A percentile compares a stretch with the other conserved stretches of the same genome.
These are phyloP conservation scores for Saccharomycopsis lassenensis DNA, from an alignment of 805 yeast species.

Conservation along the genomic window DNA sequence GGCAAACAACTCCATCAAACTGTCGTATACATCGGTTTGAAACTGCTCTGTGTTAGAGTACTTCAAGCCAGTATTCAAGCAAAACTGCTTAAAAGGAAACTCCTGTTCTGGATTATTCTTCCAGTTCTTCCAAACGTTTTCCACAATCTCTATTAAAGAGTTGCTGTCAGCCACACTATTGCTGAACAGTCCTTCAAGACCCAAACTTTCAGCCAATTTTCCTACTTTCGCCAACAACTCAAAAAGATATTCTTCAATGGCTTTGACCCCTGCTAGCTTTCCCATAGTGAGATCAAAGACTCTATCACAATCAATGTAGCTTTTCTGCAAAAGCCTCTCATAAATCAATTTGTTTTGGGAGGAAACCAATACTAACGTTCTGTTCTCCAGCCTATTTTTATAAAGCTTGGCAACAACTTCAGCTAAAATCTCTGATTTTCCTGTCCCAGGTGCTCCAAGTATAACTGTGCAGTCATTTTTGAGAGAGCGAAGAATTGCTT, in stretches of 20 bases:
- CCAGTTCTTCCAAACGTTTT: conserved; percentile 10
- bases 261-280: conserved; percentile 18
- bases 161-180: conserved; percentile 13
- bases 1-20: conserved; percentile 21
- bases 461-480: no score
- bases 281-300: conserved; percentile 21
- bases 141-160: not conserved
- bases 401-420: conserved; percentile 21
- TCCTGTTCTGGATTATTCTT: conserved; percentile 18
- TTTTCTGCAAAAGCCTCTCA: not conserved
- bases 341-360: conserved; percentile 17
- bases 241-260: conserved; percentile 20
- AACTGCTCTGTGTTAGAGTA: conserved; percentile 1
- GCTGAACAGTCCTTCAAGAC: conserved; percentile 20
- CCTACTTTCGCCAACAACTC: no score
- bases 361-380: no score
- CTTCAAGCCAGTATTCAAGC: not conserved
- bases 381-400: no score
- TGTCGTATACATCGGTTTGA: conserved; percentile 18
- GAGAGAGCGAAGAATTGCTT: no score
- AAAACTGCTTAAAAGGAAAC: conserved; percentile 2
- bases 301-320: conserved; percentile 19
- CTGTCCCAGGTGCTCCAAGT: conserved; percentile 20
- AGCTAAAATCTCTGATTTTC: conserved; percentile 27
- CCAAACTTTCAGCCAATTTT: conserved; percentile 21